Evolutionary conservation across 1,284 basidiomycete genomes (phyloP), one percentile per base, ranked within the genome.

Genomic region (Meira miltonrushii): DNA sequence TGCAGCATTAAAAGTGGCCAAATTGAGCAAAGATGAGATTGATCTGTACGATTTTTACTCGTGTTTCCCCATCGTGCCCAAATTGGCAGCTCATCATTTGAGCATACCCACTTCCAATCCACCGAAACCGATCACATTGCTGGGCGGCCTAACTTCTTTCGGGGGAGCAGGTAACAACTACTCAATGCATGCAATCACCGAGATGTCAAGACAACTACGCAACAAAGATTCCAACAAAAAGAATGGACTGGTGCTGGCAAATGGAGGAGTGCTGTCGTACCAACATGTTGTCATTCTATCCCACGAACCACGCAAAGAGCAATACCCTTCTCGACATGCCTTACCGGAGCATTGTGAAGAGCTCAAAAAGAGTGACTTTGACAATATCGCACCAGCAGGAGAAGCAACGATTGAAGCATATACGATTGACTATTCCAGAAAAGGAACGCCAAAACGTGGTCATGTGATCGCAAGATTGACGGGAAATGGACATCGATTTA

Each of bases 81-180:
- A 53, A 33, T 41, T 53, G 38, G 50, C 50, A 19, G 23, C 21
- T 25, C 17, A 33, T n/a, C 50, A 53, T 41, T 23, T 53, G 23
- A 23, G 15, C 13, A 17, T 53, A 41, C 13, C 50, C 13, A 53
- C 50, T 6, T n/a, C 39, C 8, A 41, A 39, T 13, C 23, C 50
- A 19, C 19, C 28, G 7, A 39, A 41, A 17, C 50, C 50, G 13
- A 53, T 53, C 39, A 53, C 50, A n/a, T 19, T 53, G 5, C 25
- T 53, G 12, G 50, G 50, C 15, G 50, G 50, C 13, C 15, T 53
- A 15, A 53, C 50, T 4, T 53, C 50, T 17, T 53, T 53, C 38
- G 50, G 50, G n/a, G 50, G 50, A 2, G 50, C 50, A 53, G 50
- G 50, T 4, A 53, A 53, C 25, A 53, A 53, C 25, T 53, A 53